Base-by-base conservation (phyloP, 805 yeast species). In the Phaffomyces opuntiae region DNA sequence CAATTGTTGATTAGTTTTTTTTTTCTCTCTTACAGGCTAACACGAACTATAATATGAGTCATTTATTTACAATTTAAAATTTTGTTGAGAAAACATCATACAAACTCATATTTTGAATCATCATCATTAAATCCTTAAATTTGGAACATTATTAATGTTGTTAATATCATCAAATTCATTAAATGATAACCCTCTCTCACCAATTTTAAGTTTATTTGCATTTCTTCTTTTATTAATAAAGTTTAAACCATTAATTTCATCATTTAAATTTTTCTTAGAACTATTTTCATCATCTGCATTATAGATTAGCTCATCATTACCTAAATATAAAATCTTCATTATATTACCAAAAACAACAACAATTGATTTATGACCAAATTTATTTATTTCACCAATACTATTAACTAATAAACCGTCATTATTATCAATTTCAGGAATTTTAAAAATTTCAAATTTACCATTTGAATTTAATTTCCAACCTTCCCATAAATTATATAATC, bases 291-390 rank as follows among this genome's bases (percentile, higher is more conserved):
- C 72, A 37, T 77, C 21, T 17, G 11, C 80, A 43, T 75, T 75
- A 52, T 80, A 83, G 25, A 83, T 75, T 50, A 83, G 67, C 49
- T 83, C 87, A 47, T 83, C 88, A 54, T 78, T 82, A 7, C 95
- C 95, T 51, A 85, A 69, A 57, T 83, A 86, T 29, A 87, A 65
- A 31, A 87, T 74, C 58, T 83, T 81, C 74, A 87, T 74, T 16
- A 77, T 62, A 53, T 82, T 83, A 29, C 93, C 95, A 61, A 85
- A 82, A 25, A 81, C 81, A 25, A 83, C 81, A 35, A 85, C 81
- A 19, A 86, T 77, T 0, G 93, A 75, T 55, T 87, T 86, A 57
- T 78, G 87, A 0, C 96, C 96, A 58, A 82, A 85, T 55, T 78
- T 80, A 29, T 72, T 72, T 32, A 83, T 75, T 13, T 84, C 82